Conservation (phyloP, 2,329 filamentous ascomycete species). For the Trichophyton verrucosum region DNA sequence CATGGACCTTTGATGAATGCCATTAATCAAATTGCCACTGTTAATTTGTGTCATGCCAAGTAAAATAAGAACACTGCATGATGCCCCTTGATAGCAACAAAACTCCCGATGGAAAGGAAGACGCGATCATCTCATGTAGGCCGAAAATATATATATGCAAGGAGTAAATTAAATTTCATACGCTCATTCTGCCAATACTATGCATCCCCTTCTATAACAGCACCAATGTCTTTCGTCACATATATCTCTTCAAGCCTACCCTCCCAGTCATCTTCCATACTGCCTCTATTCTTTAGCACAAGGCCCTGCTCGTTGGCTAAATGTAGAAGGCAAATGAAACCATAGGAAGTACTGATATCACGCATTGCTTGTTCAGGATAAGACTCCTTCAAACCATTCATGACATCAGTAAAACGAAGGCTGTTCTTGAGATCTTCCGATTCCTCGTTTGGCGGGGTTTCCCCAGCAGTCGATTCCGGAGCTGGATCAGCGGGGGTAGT, state of each 20-base stretch:
- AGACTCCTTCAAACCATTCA: conserved; percentile 75
- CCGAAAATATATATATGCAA: neutral
- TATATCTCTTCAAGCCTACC: conserved; percentile 34
- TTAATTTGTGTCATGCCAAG: neutral
- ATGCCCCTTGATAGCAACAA: neutral
- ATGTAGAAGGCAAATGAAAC: conserved; percentile 88
- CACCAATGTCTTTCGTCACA: conserved; percentile 29
- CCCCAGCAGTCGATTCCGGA: neutral
- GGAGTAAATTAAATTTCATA: neutral
- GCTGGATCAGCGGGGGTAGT: neutral
- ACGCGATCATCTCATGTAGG: neutral
- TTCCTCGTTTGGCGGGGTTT: conserved; percentile 23
- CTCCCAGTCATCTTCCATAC: conserved; percentile 12
- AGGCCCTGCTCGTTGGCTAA: conserved; percentile 88
- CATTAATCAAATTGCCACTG: neutral
- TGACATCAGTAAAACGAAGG: conserved; percentile 79
- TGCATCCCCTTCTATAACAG: conserved; percentile 17
- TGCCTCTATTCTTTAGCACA: conserved; percentile 51
- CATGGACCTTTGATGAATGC: neutral
- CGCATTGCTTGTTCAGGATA: conserved; percentile 78
- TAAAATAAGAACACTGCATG: neutral
- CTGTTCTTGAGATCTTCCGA: conserved; percentile 29
- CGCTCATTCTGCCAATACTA: conserved; percentile 2
- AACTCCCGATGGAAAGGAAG: neutral
- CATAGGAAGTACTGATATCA: conserved; percentile 85